phyloP scores from a whole-genome alignment of 192 early-diverging fungal genomes.

The Backusella westeae region DNA sequence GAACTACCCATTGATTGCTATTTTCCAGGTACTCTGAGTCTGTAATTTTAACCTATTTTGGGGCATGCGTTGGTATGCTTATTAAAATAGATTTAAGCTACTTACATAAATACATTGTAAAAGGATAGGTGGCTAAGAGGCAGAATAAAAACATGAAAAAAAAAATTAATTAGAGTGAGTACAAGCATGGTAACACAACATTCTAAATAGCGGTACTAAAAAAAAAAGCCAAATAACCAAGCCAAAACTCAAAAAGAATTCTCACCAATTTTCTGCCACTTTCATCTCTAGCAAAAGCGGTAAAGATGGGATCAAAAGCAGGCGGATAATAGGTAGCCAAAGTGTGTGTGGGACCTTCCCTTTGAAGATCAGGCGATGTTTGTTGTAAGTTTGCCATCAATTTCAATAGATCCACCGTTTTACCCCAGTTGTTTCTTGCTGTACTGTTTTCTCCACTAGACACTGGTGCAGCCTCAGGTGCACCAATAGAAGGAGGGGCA shows the following conservation, averaged over 20 bases:
- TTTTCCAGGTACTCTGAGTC: conserved; percentile 25
- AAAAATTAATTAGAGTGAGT: background rate
- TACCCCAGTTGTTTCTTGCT: conserved; percentile 16
- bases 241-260: background rate
- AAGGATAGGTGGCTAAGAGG: conserved; percentile 35
- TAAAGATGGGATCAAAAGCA: conserved; percentile 34
- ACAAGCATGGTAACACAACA: background rate
- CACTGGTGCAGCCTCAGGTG: background rate
- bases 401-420: conserved; percentile 19
- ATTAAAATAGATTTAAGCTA: background rate
- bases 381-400: conserved; percentile 19
- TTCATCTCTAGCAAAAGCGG: conserved; percentile 27
- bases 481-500: background rate
- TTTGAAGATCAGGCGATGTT: background rate
- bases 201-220: background rate
- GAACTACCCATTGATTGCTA: conserved; percentile 48
- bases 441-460: background rate
- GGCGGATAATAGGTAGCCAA: conserved; percentile 35
- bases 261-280: conserved; percentile 29
- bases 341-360: background rate
- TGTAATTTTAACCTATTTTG: conserved; percentile 38
- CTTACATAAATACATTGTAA: conserved; percentile 34
- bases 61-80: background rate
- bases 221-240: background rate
- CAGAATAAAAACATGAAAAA: background rate